phyloP scores from a whole-genome alignment of 2,329 filamentous ascomycete genomes.

The Decorospora gaudefroyi region DNA sequence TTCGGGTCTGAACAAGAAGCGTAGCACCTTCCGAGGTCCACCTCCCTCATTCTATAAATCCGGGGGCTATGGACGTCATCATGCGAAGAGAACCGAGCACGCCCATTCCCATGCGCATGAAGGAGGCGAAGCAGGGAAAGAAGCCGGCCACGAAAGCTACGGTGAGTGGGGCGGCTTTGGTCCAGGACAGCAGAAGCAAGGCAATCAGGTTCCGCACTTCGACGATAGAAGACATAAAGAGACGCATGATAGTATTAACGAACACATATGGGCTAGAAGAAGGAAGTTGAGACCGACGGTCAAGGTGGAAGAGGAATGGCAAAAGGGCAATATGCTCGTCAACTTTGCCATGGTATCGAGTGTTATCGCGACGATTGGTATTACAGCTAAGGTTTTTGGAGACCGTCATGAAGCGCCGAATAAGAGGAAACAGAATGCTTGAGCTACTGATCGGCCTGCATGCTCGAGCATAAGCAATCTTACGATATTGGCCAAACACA shows the following conservation, averaged over 20 bases:
- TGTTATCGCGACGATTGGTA: constrained; percentile 32
- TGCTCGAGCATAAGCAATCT: too few species aligned
- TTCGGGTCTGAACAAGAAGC: constrained; percentile 76
- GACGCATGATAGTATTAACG: constrained; percentile 70
- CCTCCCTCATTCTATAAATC: constrained; percentile 86
- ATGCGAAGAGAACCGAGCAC: constrained; percentile 60
- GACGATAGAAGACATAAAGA: constrained; percentile 72
- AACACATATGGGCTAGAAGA: constrained; percentile 54
- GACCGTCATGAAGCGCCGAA: constrained; percentile 11
- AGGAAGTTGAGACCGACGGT: constrained; percentile 20
- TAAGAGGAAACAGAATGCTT: constrained; percentile 9
- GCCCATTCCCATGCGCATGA: constrained; percentile 39
- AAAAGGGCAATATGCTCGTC: constrained; percentile 32
- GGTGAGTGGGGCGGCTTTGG: constrained; percentile 60
- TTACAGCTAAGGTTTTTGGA: constrained; percentile 28
- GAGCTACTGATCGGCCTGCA: background rate
- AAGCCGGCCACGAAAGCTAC: constrained; percentile 38
- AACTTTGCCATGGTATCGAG: constrained; percentile 40
- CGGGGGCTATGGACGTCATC: constrained; percentile 74
- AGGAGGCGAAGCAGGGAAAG: constrained; percentile 12
- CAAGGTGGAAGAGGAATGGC: constrained; percentile 29
- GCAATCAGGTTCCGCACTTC: constrained; percentile 70
- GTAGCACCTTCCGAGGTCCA: constrained; percentile 78
- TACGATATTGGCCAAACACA: too few species aligned
- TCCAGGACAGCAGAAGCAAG: constrained; percentile 58